phyloP scores from a whole-genome alignment of 1,284 basidiomycete genomes.

The Pascua sp. region DNA sequence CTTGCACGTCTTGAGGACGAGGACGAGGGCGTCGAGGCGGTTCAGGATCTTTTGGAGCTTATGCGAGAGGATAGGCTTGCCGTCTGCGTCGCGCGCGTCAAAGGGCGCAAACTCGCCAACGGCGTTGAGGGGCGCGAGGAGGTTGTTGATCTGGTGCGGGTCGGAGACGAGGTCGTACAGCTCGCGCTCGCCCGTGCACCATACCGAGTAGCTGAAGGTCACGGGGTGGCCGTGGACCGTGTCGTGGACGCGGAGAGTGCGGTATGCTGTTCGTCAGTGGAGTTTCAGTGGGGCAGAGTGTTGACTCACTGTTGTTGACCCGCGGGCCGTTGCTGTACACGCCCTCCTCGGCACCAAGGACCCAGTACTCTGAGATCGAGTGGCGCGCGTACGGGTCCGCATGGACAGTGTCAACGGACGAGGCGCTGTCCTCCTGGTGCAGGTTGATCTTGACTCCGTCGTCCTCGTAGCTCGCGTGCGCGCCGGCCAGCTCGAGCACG shows the following conservation, averaged over 20 bases:
- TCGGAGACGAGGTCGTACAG: constrained; percentile 36
- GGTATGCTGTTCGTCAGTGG: constrained; percentile 23
- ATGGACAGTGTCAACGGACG: neutral
- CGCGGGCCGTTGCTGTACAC: constrained; percentile 18
- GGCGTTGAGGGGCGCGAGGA: constrained; percentile 22
- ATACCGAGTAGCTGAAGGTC: constrained; percentile 35
- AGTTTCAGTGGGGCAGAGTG: neutral
- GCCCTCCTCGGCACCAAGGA: constrained; percentile 32
- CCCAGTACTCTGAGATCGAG: constrained; percentile 38
- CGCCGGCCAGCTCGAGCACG: constrained; percentile 39
- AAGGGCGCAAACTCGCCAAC: constrained; percentile 18
- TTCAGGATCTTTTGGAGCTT: constrained; percentile 3
- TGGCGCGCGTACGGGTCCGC: constrained; percentile 19
- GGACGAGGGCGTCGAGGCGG: constrained; percentile 37
- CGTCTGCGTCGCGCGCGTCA: neutral
- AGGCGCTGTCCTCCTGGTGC: constrained; percentile 9
- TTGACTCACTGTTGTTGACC: constrained; percentile 25
- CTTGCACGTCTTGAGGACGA: constrained; percentile 41
- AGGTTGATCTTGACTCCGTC: constrained; percentile 34
- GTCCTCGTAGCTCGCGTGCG: constrained; percentile 28
- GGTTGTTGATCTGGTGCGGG: constrained; percentile 37
- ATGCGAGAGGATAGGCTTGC: neutral
- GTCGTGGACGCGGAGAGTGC: constrained; percentile 34
- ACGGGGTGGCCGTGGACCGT: constrained; percentile 5
- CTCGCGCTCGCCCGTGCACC: constrained; percentile 46